Evolutionary conservation across 352 stramenopile genomes (phyloP).

Genomic region (Globisporangium nagaii): DNA sequence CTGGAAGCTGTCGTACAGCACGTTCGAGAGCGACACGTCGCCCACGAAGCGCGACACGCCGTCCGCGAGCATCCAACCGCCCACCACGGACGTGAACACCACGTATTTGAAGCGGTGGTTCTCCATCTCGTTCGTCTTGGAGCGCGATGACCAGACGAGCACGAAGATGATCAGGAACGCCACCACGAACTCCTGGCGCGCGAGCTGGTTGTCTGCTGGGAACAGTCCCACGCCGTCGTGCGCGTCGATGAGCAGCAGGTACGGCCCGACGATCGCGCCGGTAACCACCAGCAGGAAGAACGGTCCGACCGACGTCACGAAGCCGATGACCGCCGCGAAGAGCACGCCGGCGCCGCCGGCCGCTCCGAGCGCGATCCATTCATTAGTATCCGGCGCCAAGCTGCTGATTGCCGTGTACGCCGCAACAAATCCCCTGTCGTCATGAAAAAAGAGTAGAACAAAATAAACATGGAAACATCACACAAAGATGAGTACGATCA

Average conservation of each 20-base stretch:
- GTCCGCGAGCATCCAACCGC: constrained; percentile 74
- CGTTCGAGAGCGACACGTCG: constrained; percentile 46
- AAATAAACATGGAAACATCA: constrained; percentile 4
- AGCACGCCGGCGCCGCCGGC: constrained; percentile 57
- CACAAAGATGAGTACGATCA: too few species aligned
- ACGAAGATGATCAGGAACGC: constrained; percentile 86
- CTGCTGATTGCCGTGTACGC: constrained; percentile 65
- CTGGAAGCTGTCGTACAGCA: constrained; percentile 69
- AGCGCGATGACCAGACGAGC: constrained; percentile 68
- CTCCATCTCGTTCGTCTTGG: constrained; percentile 79
- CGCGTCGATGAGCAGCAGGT: constrained; percentile 76
- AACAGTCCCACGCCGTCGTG: constrained; percentile 66
- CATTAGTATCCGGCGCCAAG: constrained; percentile 52
- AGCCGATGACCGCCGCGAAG: constrained; percentile 63
- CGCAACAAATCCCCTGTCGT: constrained; percentile 54
- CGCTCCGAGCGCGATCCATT: constrained; percentile 65
- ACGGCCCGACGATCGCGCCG: constrained; percentile 60
- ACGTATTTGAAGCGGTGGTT: constrained; percentile 90
- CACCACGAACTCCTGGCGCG: constrained; percentile 84
- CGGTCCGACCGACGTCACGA: constrained; percentile 65
- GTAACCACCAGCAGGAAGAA: constrained; percentile 65
- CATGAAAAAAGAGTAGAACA: constrained; percentile 1
- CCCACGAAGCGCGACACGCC: constrained; percentile 70
- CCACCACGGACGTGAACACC: constrained; percentile 61
- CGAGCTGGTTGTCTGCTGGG: constrained; percentile 61